Evolutionary conservation across 441 rosid species (phyloP).

Genomic region (Arabidopsis lyrata): DNA sequence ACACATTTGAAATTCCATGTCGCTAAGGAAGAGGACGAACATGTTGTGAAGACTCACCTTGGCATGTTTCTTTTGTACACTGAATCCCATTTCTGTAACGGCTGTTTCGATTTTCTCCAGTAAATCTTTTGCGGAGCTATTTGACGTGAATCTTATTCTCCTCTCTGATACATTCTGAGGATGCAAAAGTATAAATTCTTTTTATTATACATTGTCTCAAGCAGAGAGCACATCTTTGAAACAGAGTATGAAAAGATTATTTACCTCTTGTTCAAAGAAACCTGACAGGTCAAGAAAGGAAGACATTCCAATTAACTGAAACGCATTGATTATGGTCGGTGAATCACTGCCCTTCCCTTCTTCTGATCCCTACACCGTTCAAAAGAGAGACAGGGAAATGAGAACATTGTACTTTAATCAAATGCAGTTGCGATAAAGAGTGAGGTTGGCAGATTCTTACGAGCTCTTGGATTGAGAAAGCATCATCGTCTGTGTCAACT

Average conservation of each 20-base stretch:
- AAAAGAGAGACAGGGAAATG: conserved; percentile 20
- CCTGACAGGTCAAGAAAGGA: conserved; percentile 97
- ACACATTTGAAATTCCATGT: conserved; percentile 33
- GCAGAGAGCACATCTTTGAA: conserved; percentile 19
- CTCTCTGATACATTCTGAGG: conserved; percentile 86
- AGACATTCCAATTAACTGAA: conserved; percentile 98
- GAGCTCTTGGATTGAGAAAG: conserved; percentile 61
- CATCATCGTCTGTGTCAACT: conserved; percentile 53
- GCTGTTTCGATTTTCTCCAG: conserved; percentile 74
- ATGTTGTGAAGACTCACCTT: conserved; percentile 53
- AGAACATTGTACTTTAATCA: conserved; percentile 25
- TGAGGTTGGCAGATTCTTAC: conserved; percentile 48
- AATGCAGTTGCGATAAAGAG: neutral
- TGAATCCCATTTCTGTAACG: conserved; percentile 86
- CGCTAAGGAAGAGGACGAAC: conserved; percentile 23
- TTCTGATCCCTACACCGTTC: conserved; percentile 54
- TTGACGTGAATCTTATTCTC: conserved; percentile 93
- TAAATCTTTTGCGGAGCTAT: conserved; percentile 75
- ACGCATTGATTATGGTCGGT: conserved; percentile 76
- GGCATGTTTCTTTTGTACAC: conserved; percentile 84
- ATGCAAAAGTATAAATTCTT: no score
- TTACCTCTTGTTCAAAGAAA: conserved; percentile 96
- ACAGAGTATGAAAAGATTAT: conserved; percentile 5
- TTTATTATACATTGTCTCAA: conserved; percentile 15
- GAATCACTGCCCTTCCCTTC: conserved; percentile 62